Conservation (phyloP, 78 protist genomes). For the Fonticula alba region DNA sequence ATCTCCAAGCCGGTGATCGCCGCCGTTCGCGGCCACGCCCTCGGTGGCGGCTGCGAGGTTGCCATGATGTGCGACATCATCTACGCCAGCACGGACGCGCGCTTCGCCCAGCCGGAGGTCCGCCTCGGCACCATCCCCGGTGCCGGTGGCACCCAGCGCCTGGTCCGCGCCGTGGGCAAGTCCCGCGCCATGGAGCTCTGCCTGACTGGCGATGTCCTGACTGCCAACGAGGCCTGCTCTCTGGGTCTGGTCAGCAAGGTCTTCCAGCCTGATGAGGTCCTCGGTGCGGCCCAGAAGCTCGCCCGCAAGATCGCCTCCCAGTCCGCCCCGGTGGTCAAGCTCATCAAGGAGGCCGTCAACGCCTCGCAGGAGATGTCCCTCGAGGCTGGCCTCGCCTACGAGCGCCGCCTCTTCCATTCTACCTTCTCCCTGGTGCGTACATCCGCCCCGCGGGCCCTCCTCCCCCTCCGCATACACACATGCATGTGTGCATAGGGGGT, state of each 20-base stretch:
- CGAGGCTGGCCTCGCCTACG: conserved; percentile 60
- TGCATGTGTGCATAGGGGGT: neutral
- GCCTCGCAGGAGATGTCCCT: conserved; percentile 41
- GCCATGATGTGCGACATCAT: conserved; percentile 91
- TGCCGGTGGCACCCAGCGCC: conserved; percentile 90
- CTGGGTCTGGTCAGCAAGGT: conserved; percentile 8
- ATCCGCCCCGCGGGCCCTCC: neutral
- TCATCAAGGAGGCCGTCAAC: conserved; percentile 70
- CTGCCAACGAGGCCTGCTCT: conserved; percentile 49
- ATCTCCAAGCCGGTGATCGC: conserved; percentile 78
- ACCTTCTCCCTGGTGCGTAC: conserved; percentile 54
- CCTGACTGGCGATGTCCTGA: conserved; percentile 55
- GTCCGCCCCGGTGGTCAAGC: conserved; percentile 36
- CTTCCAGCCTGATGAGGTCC: neutral
- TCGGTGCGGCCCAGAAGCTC: neutral
- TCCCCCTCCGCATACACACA: neutral
- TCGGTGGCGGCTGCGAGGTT: conserved; percentile 94
- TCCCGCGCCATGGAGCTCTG: conserved; percentile 80
- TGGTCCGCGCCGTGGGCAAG: conserved; percentile 77
- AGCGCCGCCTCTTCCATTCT: conserved; percentile 70
- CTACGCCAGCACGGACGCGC: conserved; percentile 58
- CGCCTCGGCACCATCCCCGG: conserved; percentile 92
- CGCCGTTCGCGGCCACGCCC: conserved; percentile 87
- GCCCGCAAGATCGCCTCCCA: conserved; percentile 53
- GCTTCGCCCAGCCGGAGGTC: conserved; percentile 91